Percentiles rank a stretch among this genome's conserved stretches.
Conservation (phyloP, 2,329 filamentous ascomycete genomes). For the Pestalotiopsis sp. region DNA sequence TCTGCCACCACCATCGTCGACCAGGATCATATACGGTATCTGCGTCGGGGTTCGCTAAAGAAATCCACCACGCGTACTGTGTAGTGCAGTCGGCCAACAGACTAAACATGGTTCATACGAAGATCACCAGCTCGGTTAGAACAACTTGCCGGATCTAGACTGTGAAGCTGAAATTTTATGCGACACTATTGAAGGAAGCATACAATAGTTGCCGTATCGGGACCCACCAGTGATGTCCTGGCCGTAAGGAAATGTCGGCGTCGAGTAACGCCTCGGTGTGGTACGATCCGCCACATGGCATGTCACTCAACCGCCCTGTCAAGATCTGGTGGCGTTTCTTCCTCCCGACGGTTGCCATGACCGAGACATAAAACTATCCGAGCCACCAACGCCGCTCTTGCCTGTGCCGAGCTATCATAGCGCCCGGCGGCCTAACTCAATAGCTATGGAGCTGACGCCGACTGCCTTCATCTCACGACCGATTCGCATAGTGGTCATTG, state of each 20-base stretch:
- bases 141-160: not conserved
- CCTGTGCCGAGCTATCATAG: not conserved
- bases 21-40: too few relatives aligned
- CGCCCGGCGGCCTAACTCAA: not conserved
- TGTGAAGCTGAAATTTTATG: not conserved
- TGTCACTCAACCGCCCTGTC: not conserved
- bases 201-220: not conserved
- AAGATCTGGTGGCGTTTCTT: not conserved
- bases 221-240: not conserved
- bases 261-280: not conserved
- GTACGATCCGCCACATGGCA: not conserved
- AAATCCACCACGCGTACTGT: too few relatives aligned
- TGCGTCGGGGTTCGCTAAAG: too few relatives aligned
- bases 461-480: constrained; percentile 3
- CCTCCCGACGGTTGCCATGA: not conserved
- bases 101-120: not conserved
- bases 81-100: not conserved
- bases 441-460: not conserved
- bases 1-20: too few relatives aligned
- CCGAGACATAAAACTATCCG: not conserved
- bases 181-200: not conserved
- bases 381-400: not conserved
- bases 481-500: not conserved
- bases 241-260: not conserved
- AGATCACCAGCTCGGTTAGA: not conserved